These are phyloP conservation scores for Phalaenopsis equestris DNA, from an alignment of 106 monocot species.

Conservation along the genomic window DNA sequence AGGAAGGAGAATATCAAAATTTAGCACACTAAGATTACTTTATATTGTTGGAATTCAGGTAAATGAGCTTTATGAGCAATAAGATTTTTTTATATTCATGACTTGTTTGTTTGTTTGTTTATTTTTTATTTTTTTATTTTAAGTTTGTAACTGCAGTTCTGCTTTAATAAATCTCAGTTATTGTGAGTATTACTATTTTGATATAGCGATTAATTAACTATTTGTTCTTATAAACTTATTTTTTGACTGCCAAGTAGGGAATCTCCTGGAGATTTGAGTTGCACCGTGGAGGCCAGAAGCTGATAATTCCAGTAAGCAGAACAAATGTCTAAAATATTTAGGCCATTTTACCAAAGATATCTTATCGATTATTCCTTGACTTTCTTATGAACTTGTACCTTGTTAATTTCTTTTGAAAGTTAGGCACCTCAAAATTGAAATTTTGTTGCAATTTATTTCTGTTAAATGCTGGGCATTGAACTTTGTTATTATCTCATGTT, in stretches of 20 bases:
- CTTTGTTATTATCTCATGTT: not conserved
- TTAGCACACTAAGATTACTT: conserved; percentile 67
- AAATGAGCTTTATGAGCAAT: conserved; percentile 2
- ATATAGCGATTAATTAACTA: not conserved
- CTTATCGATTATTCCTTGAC: not conserved
- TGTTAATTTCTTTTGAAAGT: not conserved
- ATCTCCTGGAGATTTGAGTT: conserved; percentile 90
- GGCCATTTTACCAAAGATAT: not conserved
- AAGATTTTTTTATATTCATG: no score
- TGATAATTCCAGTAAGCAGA: conserved; percentile 75
- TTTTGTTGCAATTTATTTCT: not conserved
- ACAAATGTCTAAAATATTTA: not conserved
- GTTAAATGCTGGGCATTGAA: not conserved
- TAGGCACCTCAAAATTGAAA: not conserved
- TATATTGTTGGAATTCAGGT: conserved; percentile 93
- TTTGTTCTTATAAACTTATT: not conserved
- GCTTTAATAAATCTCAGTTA: not conserved
- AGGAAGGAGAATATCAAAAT: conserved; percentile 86
- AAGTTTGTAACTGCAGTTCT: not conserved
- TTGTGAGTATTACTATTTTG: not conserved
- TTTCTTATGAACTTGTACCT: not conserved
- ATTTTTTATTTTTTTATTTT: conserved; percentile 6
- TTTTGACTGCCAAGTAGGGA: conserved; percentile 37
- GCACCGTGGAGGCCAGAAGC: conserved; percentile 81
- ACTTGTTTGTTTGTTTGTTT: not conserved